These are phyloP conservation scores for Blastomyces percursus DNA, from an alignment of 2,329 filamentous ascomycete genomes.

Conservation along the genomic window DNA sequence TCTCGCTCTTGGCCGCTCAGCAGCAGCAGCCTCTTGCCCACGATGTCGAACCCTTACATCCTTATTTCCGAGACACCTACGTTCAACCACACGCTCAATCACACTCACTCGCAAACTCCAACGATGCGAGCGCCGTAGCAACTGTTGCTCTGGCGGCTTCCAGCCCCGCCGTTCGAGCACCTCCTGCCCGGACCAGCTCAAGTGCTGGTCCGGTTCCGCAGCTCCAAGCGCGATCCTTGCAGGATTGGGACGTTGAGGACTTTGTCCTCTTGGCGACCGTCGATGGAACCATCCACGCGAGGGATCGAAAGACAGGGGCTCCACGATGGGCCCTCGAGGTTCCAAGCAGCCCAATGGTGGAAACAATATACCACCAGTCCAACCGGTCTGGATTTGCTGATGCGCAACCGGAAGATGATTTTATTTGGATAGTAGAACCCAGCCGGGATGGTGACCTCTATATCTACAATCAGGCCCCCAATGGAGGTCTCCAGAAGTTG, in stretches of 20 bases:
- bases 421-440: constrained; percentile 91
- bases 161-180: constrained; percentile 80
- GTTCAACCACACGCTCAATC: constrained; percentile 7
- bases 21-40: constrained; percentile 43
- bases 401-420: constrained; percentile 60
- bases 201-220: constrained; percentile 62
- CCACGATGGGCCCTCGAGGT: constrained; percentile 77
- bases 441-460: constrained; percentile 78
- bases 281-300: constrained; percentile 90
- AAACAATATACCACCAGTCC: constrained; percentile 69
- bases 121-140: constrained; percentile 87
- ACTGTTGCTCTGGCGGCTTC: constrained; percentile 85
- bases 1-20: constrained; percentile 53
- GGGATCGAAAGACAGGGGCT: constrained; percentile 74
- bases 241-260: constrained; percentile 99
- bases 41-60: constrained; percentile 14
- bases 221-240: constrained; percentile 90
- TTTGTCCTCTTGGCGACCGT: constrained; percentile 99
- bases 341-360: constrained; percentile 71
- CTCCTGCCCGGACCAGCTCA: constrained; percentile 60
- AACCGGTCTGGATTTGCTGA: constrained; percentile 53
- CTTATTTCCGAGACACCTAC: constrained; percentile 15
- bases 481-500: constrained; percentile 37
- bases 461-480: constrained; percentile 61
- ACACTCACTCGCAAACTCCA: constrained; percentile 18